Evolutionary conservation across 1,139 yeast species (phyloP), one percentile per base, ranked within the genome.

Genomic region (Maudiozyma humilis): DNA sequence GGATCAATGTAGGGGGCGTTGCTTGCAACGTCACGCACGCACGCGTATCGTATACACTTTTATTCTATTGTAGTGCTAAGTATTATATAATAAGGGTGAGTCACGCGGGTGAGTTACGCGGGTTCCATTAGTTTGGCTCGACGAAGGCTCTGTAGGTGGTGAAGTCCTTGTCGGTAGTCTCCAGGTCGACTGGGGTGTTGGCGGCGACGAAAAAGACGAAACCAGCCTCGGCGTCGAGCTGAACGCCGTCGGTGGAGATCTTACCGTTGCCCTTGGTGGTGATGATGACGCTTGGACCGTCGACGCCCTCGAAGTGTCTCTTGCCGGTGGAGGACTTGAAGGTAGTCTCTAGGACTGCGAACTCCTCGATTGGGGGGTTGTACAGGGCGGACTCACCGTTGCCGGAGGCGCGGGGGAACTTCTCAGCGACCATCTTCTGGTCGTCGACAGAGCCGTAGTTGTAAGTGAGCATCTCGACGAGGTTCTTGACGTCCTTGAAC

Each of bases 301-400:
- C 69, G 42, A 91, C 70, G 4, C 71, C 78, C 43, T 77, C 76
- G 55, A 79, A 75, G 36, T 57, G 57, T 51, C 76, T 72, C 2
- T 55, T 50, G 52, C 80, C 72, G 31, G 73, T 73, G 6, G 69
- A 59, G 36, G 68, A 62, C 29, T 66, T 54, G 46, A 77, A 72
- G 45, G 74, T 76, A 39, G 93, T 80, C 67, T 86, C 91, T 59
- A 93, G 73, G 18, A 91, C 97, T 3, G 96, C 75, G 62, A 91
- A 91, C 69, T 91, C 99, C 49, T 82, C 95, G 61, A 91, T 91
- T 49, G 99, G 99, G 20, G 99, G 99, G 63, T 91, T 84, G 66
- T 82, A 93, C 52, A 89, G 72, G 33, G 74, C 75, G 23, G 83
- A 76, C 38, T 64, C 64, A 33, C 85, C 86, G 40, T 76, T 83